These are phyloP conservation scores for Fomitopsis palustris DNA, from an alignment of 1,284 basidiomycete genomes.

Conservation along the genomic window DNA sequence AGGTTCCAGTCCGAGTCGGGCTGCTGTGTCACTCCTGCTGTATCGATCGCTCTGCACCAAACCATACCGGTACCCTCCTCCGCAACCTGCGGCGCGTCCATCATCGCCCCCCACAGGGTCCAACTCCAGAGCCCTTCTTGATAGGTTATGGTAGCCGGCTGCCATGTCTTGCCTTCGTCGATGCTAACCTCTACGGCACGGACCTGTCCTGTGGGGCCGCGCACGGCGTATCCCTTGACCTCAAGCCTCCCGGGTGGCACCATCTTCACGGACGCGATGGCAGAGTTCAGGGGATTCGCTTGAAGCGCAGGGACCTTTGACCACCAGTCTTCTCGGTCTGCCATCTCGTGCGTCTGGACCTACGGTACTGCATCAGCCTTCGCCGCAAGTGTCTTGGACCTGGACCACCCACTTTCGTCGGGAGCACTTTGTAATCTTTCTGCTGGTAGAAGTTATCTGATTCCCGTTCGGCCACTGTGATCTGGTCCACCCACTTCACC, in stretches of 20 bases:
- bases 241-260: constrained; percentile 27
- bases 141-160: constrained; percentile 49
- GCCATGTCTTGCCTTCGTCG: constrained; percentile 52
- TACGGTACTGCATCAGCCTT: background rate
- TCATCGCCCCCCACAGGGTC: constrained; percentile 56
- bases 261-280: constrained; percentile 38
- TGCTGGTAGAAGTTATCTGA: constrained; percentile 68
- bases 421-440: constrained; percentile 63
- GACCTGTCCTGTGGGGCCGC: constrained; percentile 44
- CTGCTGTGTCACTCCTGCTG: constrained; percentile 40
- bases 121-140: constrained; percentile 67
- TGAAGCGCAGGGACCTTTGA: constrained; percentile 55
- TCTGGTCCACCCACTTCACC: constrained; percentile 75
- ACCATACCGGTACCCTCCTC: constrained; percentile 19
- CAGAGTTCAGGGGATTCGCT: constrained; percentile 59
- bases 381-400: background rate
- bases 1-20: constrained; percentile 52
- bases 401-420: constrained; percentile 40
- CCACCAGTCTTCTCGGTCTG: constrained; percentile 36
- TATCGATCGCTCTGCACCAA: constrained; percentile 42
- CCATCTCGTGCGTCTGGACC: constrained; percentile 30
- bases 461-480: constrained; percentile 49
- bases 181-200: constrained; percentile 46
- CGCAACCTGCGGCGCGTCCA: constrained; percentile 26
- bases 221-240: constrained; percentile 59